Evolutionary conservation across 768 basidiomycete genomes (phyloP), one percentile per base, ranked within the genome.

Genomic region (Rhizopogon rudus): DNA sequence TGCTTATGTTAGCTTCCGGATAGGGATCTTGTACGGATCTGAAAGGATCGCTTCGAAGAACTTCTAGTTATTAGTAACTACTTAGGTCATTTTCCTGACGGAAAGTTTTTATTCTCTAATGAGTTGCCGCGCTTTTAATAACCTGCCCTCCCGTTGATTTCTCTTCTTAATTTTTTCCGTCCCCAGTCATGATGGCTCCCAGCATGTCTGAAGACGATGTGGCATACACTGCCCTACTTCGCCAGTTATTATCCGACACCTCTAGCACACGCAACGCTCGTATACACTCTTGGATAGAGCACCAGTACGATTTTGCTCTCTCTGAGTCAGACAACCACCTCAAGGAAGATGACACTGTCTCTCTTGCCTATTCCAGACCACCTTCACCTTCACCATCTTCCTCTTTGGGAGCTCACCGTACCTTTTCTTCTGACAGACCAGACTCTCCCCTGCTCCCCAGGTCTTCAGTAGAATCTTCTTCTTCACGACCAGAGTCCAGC

Each of bases 241-340:
- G 63, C 0, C 70, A 70, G 14, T 61, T 70, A 1, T 59, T 70
- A 51, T 60, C 63, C 0, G 68, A 62, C 53, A 56, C 63, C 0
- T 51, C 68, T 5, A 6, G 51, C 0, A 40, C 63, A 0, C 69
- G 68, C 60, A 61, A 70, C 5, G 66, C 67, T 0, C 64, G 68
- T 6, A 65, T 70, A 0, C 70, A 70, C 40, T 71, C 68, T 1
- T 70, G 68, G 68, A 70, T 70, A 22, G 68, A 70, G 42, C 70
- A 71, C 29, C 68, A 70, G n/a, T 70, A 70, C 49, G 70, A 70
- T 61, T 70, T 69, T 64, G 68, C 63, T 16, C 56, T 69, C 31
- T 62, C 68, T 1, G 68, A 69, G n/a, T 63, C 61, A 1, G 54
- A 63, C 37, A 13, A 28, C 12, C 37, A 8, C 5, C n/a, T 40